Conservation (phyloP, 2,329 filamentous ascomycete genomes). For the Colletotrichum theobromicola region DNA sequence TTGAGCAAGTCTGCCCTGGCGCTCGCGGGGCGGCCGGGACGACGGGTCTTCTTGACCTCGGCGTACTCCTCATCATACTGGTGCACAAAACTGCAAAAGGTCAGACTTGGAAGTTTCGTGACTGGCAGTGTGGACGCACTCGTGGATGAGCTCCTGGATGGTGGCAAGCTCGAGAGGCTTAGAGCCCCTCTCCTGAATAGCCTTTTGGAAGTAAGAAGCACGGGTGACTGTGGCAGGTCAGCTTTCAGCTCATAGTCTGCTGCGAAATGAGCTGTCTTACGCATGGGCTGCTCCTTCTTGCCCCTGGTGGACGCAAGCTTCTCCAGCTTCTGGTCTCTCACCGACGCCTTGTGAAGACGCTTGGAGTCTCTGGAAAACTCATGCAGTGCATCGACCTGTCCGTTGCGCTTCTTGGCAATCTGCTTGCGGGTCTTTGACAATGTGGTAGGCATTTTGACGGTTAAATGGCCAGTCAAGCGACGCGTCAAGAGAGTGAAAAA, state of each 20-base stretch:
- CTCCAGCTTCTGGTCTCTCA: slow-evolving; percentile 82
- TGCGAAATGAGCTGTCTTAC: slow-evolving; percentile 51
- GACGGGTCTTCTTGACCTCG: slow-evolving; percentile 69
- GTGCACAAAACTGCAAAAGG: slow-evolving; percentile 60
- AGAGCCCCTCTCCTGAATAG: slow-evolving; percentile 56
- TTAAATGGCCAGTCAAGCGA: neutral
- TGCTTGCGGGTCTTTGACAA: slow-evolving; percentile 87
- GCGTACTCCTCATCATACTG: slow-evolving; percentile 76
- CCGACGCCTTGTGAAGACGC: slow-evolving; percentile 77
- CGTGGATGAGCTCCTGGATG: slow-evolving; percentile 66
- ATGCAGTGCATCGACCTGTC: slow-evolving; percentile 77
- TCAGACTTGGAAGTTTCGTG: neutral
- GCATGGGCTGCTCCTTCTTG: slow-evolving; percentile 75
- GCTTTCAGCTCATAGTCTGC: neutral
- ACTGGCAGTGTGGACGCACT: slow-evolving; percentile 47
- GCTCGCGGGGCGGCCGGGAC: slow-evolving; percentile 80
- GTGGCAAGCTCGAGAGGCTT: slow-evolving; percentile 58
- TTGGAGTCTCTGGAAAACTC: slow-evolving; percentile 88
- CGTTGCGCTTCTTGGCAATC: slow-evolving; percentile 85
- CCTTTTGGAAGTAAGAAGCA: slow-evolving; percentile 71
- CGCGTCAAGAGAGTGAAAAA: neutral
- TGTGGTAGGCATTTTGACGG: slow-evolving; percentile 71
- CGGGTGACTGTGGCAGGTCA: slow-evolving; percentile 35
- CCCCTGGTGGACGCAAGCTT: slow-evolving; percentile 72
- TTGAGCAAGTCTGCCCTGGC: slow-evolving; percentile 79